These are phyloP conservation scores for Castanea mollissima DNA, from an alignment of 306 rosid species.

Conservation along the genomic window DNA sequence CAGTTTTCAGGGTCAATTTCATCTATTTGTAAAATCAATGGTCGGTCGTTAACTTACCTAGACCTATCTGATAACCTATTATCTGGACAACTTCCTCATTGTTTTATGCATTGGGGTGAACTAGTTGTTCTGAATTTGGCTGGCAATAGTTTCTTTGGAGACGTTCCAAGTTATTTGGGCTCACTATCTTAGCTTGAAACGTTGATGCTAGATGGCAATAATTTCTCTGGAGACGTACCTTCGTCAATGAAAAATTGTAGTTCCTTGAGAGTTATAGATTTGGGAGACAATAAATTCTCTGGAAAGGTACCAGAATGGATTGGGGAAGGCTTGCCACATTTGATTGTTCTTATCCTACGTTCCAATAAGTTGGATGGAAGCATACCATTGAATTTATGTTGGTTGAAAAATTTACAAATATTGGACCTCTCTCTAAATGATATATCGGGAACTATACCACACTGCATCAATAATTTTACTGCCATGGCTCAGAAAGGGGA, in stretches of 20 bases:
- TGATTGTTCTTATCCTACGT: conserved; percentile 16
- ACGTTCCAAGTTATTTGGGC: not conserved
- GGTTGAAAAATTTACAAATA: not conserved
- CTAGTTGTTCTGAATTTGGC: not conserved
- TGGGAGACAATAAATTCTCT: conserved; percentile 18
- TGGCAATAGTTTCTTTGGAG: not conserved
- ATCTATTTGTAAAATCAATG: not conserved
- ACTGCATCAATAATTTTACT: conserved; percentile 1
- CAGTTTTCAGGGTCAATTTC: not conserved
- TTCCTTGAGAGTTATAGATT: conserved; percentile 1
- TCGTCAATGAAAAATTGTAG: not conserved
- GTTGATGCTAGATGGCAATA: not conserved
- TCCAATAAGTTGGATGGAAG: conserved; percentile 9
- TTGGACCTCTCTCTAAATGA: conserved; percentile 13
- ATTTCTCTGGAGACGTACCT: not conserved
- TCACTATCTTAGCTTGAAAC: not conserved
- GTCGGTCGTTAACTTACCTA: not conserved
- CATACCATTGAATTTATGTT: conserved; percentile 20
- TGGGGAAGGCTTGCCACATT: not conserved
- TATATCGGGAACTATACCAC: not conserved
- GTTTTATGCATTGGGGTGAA: not conserved
- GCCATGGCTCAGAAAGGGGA: not conserved
- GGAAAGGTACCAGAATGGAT: conserved; percentile 30
- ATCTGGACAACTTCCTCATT: not conserved
- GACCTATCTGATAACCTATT: not conserved